Conservation (phyloP, 768 basidiomycete genomes). For the Pisolithus tinctorius region DNA sequence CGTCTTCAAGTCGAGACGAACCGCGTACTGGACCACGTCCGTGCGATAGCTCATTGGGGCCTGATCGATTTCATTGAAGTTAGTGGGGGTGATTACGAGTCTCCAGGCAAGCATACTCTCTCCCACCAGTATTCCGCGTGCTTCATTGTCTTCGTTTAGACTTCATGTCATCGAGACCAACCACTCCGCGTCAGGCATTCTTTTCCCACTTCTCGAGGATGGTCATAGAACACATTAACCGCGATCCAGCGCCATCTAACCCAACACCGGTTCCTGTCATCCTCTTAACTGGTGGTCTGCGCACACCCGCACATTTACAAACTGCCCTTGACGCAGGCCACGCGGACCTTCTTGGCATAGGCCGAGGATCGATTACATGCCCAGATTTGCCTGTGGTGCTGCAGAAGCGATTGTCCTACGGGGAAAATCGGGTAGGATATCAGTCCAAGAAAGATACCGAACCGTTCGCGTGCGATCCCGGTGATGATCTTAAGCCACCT, state of each 20-base stretch:
- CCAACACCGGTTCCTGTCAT: conserved; percentile 44
- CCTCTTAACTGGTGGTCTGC: conserved; percentile 77
- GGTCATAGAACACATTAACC: conserved; percentile 42
- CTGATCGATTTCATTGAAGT: conserved; percentile 81
- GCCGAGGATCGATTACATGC: conserved; percentile 53
- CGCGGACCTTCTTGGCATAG: conserved; percentile 74
- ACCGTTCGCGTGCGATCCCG: conserved; percentile 37
- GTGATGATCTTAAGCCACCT: conserved; percentile 14
- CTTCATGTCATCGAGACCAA: conserved; percentile 30
- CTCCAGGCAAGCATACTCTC: conserved; percentile 43
- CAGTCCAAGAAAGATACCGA: conserved; percentile 15
- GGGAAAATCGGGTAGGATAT: not conserved
- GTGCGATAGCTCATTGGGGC: conserved; percentile 55
- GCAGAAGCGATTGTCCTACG: conserved; percentile 9
- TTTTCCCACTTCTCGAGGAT: conserved; percentile 62
- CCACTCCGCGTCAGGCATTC: conserved; percentile 54
- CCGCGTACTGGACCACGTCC: conserved; percentile 55
- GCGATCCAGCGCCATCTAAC: conserved; percentile 13
- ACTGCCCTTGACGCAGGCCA: conserved; percentile 47
- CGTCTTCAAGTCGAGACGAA: conserved; percentile 19
- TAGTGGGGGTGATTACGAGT: conserved; percentile 83
- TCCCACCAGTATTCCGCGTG: conserved; percentile 5
- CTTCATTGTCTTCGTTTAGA: conserved; percentile 26
- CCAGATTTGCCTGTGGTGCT: conserved; percentile 52
- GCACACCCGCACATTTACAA: conserved; percentile 48